Percentiles rank a stretch among this genome's conserved stretches.
Evolutionary conservation across 2,329 filamentous ascomycete genomes (phyloP).

Genomic region (Fusarium floridanum): DNA sequence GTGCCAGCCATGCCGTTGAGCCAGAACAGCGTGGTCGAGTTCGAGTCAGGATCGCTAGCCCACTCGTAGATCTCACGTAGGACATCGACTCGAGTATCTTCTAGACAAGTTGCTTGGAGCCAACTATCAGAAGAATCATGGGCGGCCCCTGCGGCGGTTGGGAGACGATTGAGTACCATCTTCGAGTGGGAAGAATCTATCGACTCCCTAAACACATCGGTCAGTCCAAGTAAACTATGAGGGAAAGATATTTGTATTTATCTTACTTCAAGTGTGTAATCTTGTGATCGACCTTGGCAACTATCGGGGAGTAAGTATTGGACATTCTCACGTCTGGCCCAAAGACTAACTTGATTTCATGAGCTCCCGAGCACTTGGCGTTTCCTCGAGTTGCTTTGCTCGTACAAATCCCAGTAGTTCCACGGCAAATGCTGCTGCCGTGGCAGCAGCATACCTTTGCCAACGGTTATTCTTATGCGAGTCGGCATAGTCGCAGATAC

Average conservation of each 20-base stretch:
- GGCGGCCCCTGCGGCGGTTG: neutral
- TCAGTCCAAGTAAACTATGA: neutral
- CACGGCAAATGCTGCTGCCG: neutral
- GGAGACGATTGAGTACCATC: neutral
- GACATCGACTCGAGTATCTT: neutral
- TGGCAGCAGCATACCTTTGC: neutral
- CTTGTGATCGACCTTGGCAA: neutral
- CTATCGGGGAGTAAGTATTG: neutral
- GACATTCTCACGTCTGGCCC: neutral
- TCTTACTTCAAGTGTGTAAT: neutral
- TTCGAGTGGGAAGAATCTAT: neutral
- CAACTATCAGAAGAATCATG: neutral
- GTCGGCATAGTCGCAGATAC: neutral
- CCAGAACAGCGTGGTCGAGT: neutral
- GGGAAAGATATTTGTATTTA: neutral
- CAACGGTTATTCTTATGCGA: neutral
- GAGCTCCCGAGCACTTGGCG: neutral
- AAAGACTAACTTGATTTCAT: neutral
- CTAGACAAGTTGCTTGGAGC: neutral
- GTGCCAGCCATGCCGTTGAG: constrained; percentile 2
- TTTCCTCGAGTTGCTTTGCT: neutral
- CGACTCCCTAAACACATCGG: neutral
- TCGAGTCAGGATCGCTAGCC: neutral
- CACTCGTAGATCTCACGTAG: neutral
- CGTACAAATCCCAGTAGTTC: neutral